Evolutionary conservation across 257 asterid species (phyloP).

Genomic region (Salvia splendens): DNA sequence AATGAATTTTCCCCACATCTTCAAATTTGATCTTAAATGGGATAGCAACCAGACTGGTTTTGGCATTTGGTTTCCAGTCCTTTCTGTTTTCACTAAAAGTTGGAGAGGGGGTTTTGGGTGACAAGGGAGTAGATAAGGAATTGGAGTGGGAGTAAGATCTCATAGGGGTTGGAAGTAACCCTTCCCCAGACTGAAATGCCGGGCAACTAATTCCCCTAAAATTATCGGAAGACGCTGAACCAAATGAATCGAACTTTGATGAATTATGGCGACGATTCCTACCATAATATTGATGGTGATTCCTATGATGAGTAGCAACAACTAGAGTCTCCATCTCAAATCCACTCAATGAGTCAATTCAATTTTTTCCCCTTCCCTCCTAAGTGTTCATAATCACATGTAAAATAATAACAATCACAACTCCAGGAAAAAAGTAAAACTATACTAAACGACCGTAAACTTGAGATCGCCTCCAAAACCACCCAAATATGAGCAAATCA

Average conservation of each 20-base stretch:
- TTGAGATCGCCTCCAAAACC: slow-evolving; percentile 58
- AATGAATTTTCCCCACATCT: slow-evolving; percentile 34
- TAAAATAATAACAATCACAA: neutral
- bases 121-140: slow-evolving; percentile 27
- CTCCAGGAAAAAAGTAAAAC: slow-evolving; percentile 20
- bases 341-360: slow-evolving; percentile 29
- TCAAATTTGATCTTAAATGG: slow-evolving; percentile 45
- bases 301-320: slow-evolving; percentile 58
- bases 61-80: slow-evolving; percentile 22
- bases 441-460: slow-evolving; percentile 18
- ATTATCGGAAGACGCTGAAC: slow-evolving; percentile 38
- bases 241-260: slow-evolving; percentile 41
- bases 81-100: slow-evolving; percentile 28
- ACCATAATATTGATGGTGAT: slow-evolving; percentile 49
- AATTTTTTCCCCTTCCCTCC: slow-evolving; percentile 6
- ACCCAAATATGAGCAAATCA: slow-evolving; percentile 49
- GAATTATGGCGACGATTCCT: slow-evolving; percentile 36
- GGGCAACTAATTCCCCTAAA: slow-evolving; percentile 60
- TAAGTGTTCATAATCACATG: slow-evolving; percentile 15
- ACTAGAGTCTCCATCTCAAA: slow-evolving; percentile 63
- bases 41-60: slow-evolving; percentile 43
- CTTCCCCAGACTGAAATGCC: slow-evolving; percentile 57
- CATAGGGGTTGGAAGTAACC: slow-evolving; percentile 63
- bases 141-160: slow-evolving; percentile 37
- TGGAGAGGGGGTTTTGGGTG: slow-evolving; percentile 44